phyloP scores from a whole-genome alignment of 2,329 filamentous ascomycete species.

The Fusarium acutatum region DNA sequence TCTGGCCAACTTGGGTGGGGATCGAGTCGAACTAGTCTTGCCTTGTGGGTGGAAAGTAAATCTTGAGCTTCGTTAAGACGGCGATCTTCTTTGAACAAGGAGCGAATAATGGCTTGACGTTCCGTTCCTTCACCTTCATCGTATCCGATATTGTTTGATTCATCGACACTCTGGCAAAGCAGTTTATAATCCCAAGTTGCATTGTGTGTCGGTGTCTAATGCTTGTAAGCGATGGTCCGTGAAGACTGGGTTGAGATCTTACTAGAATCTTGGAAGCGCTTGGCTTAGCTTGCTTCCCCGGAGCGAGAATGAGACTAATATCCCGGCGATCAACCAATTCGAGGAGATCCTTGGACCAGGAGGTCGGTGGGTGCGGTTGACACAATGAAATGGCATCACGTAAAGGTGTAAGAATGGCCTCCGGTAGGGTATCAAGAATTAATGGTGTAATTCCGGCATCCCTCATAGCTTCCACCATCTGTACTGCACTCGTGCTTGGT shows the following conservation, averaged over 20 bases:
- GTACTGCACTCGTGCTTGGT: conserved; percentile 60
- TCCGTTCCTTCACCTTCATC: conserved; percentile 87
- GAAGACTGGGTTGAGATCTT: conserved; percentile 29
- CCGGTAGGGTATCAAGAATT: conserved; percentile 83
- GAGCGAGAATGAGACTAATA: conserved; percentile 71
- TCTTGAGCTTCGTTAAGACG: conserved; percentile 86
- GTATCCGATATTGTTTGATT: conserved; percentile 66
- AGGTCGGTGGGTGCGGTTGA: conserved; percentile 80
- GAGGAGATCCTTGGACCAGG: conserved; percentile 77
- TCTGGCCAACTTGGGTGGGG: conserved; percentile 83
- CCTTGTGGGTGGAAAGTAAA: conserved; percentile 84
- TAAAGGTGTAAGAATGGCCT: conserved; percentile 81
- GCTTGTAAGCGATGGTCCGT: conserved; percentile 36
- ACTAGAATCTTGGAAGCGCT: conserved; percentile 54
- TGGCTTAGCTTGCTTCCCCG: conserved; percentile 44
- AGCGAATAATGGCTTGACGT: conserved; percentile 80
- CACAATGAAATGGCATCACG: conserved; percentile 86
- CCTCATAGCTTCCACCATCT: conserved; percentile 78
- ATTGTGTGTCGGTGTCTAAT: conserved; percentile 68
- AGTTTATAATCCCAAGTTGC: conserved; percentile 78
- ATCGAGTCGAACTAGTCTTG: conserved; percentile 80
- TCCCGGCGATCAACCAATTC: conserved; percentile 84
- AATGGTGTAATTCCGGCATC: conserved; percentile 71
- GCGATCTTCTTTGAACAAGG: conserved; percentile 92
- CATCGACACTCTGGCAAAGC: conserved; percentile 75